A percentile compares a stretch with the other conserved stretches of the same genome.
Conservation (phyloP, 306 rosid species). For the Luffa acutangula region DNA sequence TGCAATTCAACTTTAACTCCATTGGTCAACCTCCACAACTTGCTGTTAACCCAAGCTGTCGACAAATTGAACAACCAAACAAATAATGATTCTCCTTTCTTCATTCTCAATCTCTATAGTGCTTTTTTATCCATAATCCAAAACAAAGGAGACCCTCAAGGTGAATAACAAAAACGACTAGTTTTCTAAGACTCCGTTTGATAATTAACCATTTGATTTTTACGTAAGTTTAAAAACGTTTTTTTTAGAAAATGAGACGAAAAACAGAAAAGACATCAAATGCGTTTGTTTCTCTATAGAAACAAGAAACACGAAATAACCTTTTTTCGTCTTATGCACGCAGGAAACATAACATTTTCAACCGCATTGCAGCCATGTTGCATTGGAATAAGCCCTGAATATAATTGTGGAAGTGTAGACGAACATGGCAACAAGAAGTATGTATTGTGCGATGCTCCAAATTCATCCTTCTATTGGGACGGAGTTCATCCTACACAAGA, state of each 20-base stretch:
- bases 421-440: not conserved
- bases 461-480: not conserved
- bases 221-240: no score
- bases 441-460: not conserved
- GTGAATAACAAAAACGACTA: not conserved
- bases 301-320: not conserved
- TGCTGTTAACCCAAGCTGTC: conserved; percentile 38
- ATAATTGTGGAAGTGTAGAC: not conserved
- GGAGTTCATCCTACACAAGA: not conserved
- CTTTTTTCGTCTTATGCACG: not conserved
- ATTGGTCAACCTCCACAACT: conserved; percentile 45
- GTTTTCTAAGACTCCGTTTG: no score
- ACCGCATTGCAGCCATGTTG: not conserved
- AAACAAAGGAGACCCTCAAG: conserved; percentile 14
- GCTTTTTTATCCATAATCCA: conserved; percentile 49
- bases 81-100: conserved; percentile 11
- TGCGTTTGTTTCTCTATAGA: no score
- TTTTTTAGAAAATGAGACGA: no score
- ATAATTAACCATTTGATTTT: no score
- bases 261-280: no score
- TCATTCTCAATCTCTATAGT: conserved; percentile 26
- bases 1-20: conserved; percentile 36
- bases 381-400: conserved; percentile 1
- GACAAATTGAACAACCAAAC: conserved; percentile 33
- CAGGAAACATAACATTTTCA: not conserved